phyloP scores from a whole-genome alignment of 202 grass and related monocot species.

The Setaria italica region DNA sequence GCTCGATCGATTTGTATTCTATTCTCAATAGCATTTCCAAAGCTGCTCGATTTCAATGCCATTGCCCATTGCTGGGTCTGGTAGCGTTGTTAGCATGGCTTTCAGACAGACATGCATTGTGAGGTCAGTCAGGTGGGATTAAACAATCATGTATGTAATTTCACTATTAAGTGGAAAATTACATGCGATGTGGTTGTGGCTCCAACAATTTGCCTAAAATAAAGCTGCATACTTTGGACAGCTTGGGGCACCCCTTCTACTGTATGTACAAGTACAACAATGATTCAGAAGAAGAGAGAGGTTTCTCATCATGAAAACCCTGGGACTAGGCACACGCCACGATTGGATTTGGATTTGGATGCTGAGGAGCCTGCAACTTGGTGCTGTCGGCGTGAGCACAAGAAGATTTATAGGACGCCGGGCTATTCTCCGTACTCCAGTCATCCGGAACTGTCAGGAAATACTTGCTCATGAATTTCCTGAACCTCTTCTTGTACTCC shows the following conservation, averaged over 20 bases:
- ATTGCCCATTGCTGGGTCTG: not conserved
- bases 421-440: conserved; percentile 49
- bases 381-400: conserved; percentile 39
- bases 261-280: conserved; percentile 3
- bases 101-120: not conserved
- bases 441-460: conserved; percentile 67
- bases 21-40: not conserved
- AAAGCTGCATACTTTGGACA: conserved; percentile 1
- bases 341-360: conserved; percentile 21
- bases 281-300: conserved; percentile 21
- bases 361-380: conserved; percentile 29
- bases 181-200: not conserved
- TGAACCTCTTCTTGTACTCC: conserved; percentile 79
- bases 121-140: not conserved
- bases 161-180: not conserved
- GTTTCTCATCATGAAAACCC: not conserved
- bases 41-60: not conserved
- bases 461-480: conserved; percentile 64
- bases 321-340: conserved; percentile 30
- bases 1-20: not conserved
- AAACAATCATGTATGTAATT: not conserved
- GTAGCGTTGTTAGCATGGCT: not conserved
- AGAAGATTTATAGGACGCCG: conserved; percentile 49
- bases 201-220: conserved; percentile 2
- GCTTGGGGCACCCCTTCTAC: no score